phyloP scores from a whole-genome alignment of 345 rosid genomes.

The Brassica carinata region DNA sequence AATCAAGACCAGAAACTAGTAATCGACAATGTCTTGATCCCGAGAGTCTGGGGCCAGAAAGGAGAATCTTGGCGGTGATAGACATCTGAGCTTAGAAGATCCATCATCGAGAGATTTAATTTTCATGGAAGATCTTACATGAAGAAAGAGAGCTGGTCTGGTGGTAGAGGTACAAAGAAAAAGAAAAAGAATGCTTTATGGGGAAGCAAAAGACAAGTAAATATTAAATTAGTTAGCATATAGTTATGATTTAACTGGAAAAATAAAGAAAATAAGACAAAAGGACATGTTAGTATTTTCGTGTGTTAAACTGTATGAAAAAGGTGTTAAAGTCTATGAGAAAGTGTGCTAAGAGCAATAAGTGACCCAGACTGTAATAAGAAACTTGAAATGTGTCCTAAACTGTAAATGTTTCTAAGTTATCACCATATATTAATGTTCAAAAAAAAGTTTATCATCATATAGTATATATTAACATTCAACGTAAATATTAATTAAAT shows the following conservation, averaged over 20 bases:
- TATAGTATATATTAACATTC: slow-evolving; percentile 3
- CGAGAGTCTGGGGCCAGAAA: background rate
- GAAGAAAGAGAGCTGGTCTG: background rate
- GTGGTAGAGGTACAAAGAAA: background rate
- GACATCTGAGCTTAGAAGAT: background rate
- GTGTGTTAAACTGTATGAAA: too few species aligned
- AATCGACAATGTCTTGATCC: background rate
- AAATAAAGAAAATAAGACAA: too few species aligned
- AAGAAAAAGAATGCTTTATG: too few species aligned
- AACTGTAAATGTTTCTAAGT: too few species aligned
- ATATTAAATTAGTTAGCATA: too few species aligned
- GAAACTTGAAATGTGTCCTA: too few species aligned
- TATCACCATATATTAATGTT: background rate
- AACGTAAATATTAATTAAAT: background rate
- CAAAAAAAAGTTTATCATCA: background rate
- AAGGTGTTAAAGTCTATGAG: too few species aligned
- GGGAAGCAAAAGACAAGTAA: too few species aligned
- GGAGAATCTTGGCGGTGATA: background rate
- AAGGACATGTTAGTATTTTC: too few species aligned
- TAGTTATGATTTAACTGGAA: too few species aligned
- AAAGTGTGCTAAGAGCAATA: too few species aligned
- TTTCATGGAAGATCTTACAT: background rate
- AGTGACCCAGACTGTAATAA: too few species aligned
- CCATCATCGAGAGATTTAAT: background rate
- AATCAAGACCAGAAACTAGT: background rate